Base-by-base conservation (phyloP, 2,329 filamentous ascomycete species). In the Aspergillus puulaauensis region DNA sequence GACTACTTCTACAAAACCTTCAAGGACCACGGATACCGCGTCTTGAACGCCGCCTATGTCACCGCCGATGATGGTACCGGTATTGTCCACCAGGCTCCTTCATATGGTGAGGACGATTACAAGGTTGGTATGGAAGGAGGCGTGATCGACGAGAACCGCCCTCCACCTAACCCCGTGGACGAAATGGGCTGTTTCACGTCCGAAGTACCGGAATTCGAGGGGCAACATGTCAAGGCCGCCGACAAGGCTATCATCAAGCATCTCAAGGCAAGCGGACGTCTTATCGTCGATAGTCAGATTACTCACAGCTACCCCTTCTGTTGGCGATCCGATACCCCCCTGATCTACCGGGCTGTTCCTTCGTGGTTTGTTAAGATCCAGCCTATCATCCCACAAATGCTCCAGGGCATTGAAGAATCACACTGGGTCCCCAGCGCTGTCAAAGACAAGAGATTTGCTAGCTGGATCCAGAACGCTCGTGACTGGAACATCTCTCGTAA, bases 401-500 rank as follows among this genome's bases (percentile, higher is more conserved):
- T 97, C n/a, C 82, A 90, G 67, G 95, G 93, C 65, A 93, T 97
- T 59, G 89, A 96, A 69, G 84, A 85, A 14, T 95, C 92, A 7
- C 90, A 96, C 71, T 98, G 93, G 93, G 91, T 96, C 1, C 93
- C 93, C 1, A 86, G 84, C 1, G 90, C 90, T 66, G 92, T 98
- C 61, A 96, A 96, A 75, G 93, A 96, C 68, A 90, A 88, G 71
- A 87, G 93, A 14, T 98, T 98, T 68, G 85, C 88, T 46, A 95
- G 87, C 77, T 97, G 93, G 93, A 93, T 98, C 61, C 81, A 84
- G 59, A 93, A 93, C 70, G 93, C 93, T 14, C 88, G 89, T 58
- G 93, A 98, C 75, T 98, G 93, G 93, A 96, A 96, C 71, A 89
- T 98, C 33, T 95, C 91, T 54, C 84, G 93, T 64, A 96, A 96